phyloP scores from a whole-genome alignment of 768 basidiomycete species.

The Pleurotus salmoneostramineus region DNA sequence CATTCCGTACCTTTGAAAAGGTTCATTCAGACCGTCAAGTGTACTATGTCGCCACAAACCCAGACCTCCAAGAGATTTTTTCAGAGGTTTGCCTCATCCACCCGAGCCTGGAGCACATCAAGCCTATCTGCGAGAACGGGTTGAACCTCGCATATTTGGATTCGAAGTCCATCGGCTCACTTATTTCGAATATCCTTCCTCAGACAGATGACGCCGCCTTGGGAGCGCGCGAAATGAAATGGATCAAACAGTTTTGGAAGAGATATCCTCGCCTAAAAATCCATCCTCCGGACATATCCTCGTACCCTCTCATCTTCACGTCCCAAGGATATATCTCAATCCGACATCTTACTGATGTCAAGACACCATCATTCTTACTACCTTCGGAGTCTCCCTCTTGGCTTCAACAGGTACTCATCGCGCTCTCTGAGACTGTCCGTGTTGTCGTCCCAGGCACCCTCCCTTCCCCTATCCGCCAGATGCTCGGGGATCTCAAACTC shows the following conservation, averaged over 20 bases:
- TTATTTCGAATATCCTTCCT: conserved; percentile 7
- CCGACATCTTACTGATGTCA: conserved; percentile 16
- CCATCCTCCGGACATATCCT: conserved; percentile 12
- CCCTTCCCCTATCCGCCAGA: conserved; percentile 14
- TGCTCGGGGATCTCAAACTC: conserved; percentile 14
- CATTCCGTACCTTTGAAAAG: conserved; percentile 20
- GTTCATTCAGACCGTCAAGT: conserved; percentile 1
- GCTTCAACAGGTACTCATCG: conserved; percentile 14
- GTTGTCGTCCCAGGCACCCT: conserved; percentile 17
- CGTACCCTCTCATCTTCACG: conserved; percentile 32
- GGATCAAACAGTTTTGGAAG: conserved; percentile 32
- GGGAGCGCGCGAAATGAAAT: conserved; percentile 12
- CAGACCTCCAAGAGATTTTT: conserved; percentile 18
- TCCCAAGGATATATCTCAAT: conserved; percentile 27
- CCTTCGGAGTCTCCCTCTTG: conserved; percentile 10
- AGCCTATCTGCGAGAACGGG: conserved; percentile 12
- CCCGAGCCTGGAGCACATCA: conserved; percentile 16
- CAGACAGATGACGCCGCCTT: conserved; percentile 4
- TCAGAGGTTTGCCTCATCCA: conserved; percentile 20
- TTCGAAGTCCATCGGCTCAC: not conserved
- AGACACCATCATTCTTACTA: conserved; percentile 20
- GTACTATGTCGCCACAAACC: conserved; percentile 25
- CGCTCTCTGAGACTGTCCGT: conserved; percentile 16
- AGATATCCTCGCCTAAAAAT: conserved; percentile 12
- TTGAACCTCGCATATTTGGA: not conserved